phyloP scores from a whole-genome alignment of 2,329 filamentous ascomycete genomes.

The Elsinoe perseae region DNA sequence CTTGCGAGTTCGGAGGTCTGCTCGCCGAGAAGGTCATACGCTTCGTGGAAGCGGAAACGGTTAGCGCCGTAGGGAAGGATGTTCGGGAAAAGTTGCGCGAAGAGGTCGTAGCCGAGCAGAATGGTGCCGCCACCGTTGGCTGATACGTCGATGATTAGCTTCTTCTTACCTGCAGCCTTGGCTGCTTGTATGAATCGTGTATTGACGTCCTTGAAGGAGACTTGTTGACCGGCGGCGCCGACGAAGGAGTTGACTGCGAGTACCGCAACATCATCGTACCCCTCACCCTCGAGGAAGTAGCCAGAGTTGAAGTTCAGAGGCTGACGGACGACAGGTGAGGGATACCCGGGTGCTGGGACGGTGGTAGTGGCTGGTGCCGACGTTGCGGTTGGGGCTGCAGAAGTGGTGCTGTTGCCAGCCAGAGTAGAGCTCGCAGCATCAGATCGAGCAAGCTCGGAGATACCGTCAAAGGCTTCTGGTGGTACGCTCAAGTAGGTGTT shows the following conservation, averaged over 20 bases:
- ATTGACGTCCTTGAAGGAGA: conserved; percentile 36
- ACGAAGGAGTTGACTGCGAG: conserved; percentile 39
- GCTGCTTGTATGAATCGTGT: conserved; percentile 37
- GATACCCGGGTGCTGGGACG: conserved; percentile 37
- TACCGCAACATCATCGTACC: conserved; percentile 41
- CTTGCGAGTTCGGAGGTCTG: conserved; percentile 32
- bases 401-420: conserved; percentile 18
- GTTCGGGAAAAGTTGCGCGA: conserved; percentile 49
- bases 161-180: conserved; percentile 47
- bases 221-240: conserved; percentile 25
- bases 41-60: conserved; percentile 45
- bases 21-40: conserved; percentile 38
- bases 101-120: conserved; percentile 54
- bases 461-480: conserved; percentile 19
- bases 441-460: conserved; percentile 22
- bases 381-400: conserved; percentile 17
- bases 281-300: conserved; percentile 39
- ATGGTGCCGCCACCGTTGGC: conserved; percentile 54
- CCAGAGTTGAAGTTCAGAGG: conserved; percentile 39
- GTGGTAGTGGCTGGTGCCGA: conserved; percentile 20
- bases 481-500: conserved; percentile 27
- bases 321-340: conserved; percentile 34
- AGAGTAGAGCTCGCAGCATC: conserved; percentile 15
- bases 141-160: conserved; percentile 53
- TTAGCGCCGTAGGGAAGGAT: conserved; percentile 43